A percentile compares a stretch with the other conserved stretches of the same genome.
phyloP scores from a whole-genome alignment of 208 protist species.

The Crithidia thermophila region DNA sequence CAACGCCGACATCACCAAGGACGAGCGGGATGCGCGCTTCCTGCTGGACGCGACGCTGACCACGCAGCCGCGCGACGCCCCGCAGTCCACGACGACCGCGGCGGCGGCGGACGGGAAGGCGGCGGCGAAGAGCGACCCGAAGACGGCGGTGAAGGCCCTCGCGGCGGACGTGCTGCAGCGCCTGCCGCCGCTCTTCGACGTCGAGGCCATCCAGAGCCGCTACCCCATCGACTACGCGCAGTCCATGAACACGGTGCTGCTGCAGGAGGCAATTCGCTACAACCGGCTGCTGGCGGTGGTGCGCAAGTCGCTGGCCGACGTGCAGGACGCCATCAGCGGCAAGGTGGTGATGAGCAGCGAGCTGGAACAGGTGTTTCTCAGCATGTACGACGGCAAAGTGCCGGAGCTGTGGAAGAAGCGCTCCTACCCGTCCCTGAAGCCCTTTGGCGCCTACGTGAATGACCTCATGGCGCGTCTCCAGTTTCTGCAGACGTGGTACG shows the following conservation, averaged over 20 bases:
- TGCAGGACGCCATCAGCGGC: slow-evolving; percentile 96
- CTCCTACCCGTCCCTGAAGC: slow-evolving; percentile 97
- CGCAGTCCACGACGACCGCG: not conserved
- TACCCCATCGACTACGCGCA: slow-evolving; percentile 94
- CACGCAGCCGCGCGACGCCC: slow-evolving; percentile 86
- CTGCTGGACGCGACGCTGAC: slow-evolving; percentile 88
- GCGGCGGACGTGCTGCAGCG: slow-evolving; percentile 88
- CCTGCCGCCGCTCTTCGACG: slow-evolving; percentile 89
- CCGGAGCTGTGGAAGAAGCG: slow-evolving; percentile 88
- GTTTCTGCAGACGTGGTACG: slow-evolving; percentile 93
- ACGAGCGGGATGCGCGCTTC: slow-evolving; percentile 87
- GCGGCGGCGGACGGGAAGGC: not conserved
- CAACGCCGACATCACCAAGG: slow-evolving; percentile 96
- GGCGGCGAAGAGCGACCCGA: slow-evolving; percentile 75
- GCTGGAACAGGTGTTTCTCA: slow-evolving; percentile 95
- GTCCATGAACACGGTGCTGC: slow-evolving; percentile 96
- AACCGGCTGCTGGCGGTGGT: slow-evolving; percentile 94
- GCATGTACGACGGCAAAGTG: slow-evolving; percentile 94
- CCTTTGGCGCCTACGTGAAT: slow-evolving; percentile 95
- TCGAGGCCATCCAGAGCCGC: slow-evolving; percentile 84
- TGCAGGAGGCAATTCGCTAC: slow-evolving; percentile 93
- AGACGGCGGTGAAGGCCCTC: slow-evolving; percentile 81
- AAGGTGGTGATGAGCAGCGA: slow-evolving; percentile 97
- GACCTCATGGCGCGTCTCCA: slow-evolving; percentile 94
- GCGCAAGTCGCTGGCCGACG: slow-evolving; percentile 89